These are phyloP conservation scores for Arachnopeziza araneosa DNA, from an alignment of 2,329 filamentous ascomycete species.

Conservation along the genomic window DNA sequence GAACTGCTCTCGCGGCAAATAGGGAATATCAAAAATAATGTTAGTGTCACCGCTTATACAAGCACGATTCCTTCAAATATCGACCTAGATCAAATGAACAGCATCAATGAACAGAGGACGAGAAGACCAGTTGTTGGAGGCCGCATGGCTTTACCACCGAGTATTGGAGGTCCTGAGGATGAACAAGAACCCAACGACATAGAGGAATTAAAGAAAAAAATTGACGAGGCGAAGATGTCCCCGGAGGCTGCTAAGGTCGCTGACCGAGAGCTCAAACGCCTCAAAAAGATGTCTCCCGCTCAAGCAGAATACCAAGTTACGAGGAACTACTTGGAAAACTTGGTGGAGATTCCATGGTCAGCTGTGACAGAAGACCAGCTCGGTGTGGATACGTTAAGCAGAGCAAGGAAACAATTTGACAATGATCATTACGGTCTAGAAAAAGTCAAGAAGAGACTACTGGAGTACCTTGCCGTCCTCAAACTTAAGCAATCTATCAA, in stretches of 20 bases:
- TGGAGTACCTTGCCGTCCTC: constrained; percentile 95
- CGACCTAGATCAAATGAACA: constrained; percentile 48
- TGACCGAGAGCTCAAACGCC: constrained; percentile 76
- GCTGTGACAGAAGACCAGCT: constrained; percentile 80
- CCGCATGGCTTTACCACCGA: constrained; percentile 18
- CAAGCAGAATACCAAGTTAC: constrained; percentile 96
- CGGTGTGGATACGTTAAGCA: constrained; percentile 69
- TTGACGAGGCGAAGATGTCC: constrained; percentile 75
- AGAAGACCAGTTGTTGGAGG: constrained; percentile 24
- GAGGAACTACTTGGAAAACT: constrained; percentile 86
- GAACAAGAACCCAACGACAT: constrained; percentile 85
- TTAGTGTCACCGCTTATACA: constrained; percentile 76
- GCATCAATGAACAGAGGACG: constrained; percentile 37
- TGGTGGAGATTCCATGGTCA: constrained; percentile 91
- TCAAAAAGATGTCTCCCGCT: constrained; percentile 93
- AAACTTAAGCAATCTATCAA: constrained; percentile 92
- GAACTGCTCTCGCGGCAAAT: constrained; percentile 81
- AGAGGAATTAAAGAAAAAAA: constrained; percentile 82
- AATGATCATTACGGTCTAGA: constrained; percentile 95
- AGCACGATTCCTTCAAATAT: constrained; percentile 58
- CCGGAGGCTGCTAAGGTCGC: constrained; percentile 87
- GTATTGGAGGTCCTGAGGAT: constrained; percentile 40
- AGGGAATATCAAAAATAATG: constrained; percentile 75
- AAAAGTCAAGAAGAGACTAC: constrained; percentile 91
- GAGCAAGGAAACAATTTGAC: constrained; percentile 84